A percentile compares a stretch with the other conserved stretches of the same genome.
phyloP scores from a whole-genome alignment of 2,329 filamentous ascomycete genomes.

The Pestalotiopsis sp. region DNA sequence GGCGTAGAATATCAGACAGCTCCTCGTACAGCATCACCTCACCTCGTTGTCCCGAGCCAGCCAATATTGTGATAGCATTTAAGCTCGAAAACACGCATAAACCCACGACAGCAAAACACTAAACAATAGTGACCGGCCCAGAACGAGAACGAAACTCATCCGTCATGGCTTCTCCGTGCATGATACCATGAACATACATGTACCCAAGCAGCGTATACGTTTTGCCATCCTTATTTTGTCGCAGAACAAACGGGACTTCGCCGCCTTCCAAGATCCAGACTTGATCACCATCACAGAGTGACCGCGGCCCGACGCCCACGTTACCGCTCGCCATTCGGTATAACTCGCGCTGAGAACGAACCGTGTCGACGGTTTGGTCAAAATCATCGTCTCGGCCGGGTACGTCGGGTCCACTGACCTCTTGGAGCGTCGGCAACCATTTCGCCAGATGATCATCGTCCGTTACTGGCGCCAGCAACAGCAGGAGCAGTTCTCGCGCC shows the following conservation, averaged over 20 bases:
- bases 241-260: not conserved
- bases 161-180: slow-evolving; percentile 2
- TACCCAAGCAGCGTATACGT: not conserved
- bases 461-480: not conserved
- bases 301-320: not conserved
- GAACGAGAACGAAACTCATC: not conserved
- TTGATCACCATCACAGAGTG: not conserved
- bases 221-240: not conserved
- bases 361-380: not conserved
- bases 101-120: not conserved
- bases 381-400: not conserved
- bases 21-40: too few relatives aligned
- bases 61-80: too few relatives aligned
- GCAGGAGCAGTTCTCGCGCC: not conserved
- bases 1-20: too few relatives aligned
- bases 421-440: not conserved
- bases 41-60: too few relatives aligned
- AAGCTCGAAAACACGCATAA: too few relatives aligned
- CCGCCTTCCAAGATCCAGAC: not conserved
- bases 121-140: not conserved
- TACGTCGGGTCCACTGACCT: not conserved
- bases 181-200: not conserved
- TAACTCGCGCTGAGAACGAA: too few relatives aligned
- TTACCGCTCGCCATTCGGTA: not conserved
- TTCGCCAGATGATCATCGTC: not conserved